Percentiles rank a stretch among this genome's conserved stretches.
These are phyloP conservation scores for Phytopythium cucurbitacearum DNA, from an alignment of 352 stramenopile genomes.

Conservation along the genomic window DNA sequence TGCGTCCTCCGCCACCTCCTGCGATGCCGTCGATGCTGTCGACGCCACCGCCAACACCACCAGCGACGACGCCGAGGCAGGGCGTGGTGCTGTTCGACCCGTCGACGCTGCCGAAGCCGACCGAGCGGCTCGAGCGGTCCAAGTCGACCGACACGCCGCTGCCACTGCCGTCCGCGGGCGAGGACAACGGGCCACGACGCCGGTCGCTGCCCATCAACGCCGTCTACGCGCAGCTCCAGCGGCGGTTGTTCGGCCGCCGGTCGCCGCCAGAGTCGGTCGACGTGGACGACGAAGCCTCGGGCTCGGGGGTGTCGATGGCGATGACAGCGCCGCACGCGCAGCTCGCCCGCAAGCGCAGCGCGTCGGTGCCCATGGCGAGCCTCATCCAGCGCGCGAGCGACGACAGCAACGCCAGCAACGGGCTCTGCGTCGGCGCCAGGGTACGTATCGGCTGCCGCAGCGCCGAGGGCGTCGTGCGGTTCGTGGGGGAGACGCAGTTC, in stretches of 20 bases:
- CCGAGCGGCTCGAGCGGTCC: no score
- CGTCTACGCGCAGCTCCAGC: slow-evolving; percentile 25
- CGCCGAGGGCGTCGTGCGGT: slow-evolving; percentile 57
- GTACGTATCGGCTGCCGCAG: slow-evolving; percentile 43
- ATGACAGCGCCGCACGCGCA: not conserved
- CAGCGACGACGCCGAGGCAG: slow-evolving; percentile 9
- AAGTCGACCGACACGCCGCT: slow-evolving; percentile 3
- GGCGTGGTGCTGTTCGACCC: slow-evolving; percentile 51
- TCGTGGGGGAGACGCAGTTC: slow-evolving; percentile 62
- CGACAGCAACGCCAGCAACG: slow-evolving; percentile 9
- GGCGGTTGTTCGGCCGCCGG: slow-evolving; percentile 1
- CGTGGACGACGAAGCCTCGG: slow-evolving; percentile 3
- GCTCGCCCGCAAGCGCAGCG: slow-evolving; percentile 1
- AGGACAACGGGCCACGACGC: slow-evolving; percentile 17
- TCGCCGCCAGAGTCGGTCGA: not conserved
- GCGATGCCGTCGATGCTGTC: not conserved
- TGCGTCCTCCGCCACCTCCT: not conserved
- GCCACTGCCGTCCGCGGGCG: slow-evolving; percentile 12
- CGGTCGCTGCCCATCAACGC: slow-evolving; percentile 47
- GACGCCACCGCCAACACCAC: slow-evolving; percentile 4
- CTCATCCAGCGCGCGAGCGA: slow-evolving; percentile 6
- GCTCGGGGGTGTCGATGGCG: not conserved
- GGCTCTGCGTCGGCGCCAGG: slow-evolving; percentile 46
- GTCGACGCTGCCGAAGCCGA: slow-evolving; percentile 15
- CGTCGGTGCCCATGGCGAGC: slow-evolving; percentile 1